These are phyloP conservation scores for Thermoascus crustaceus DNA, from an alignment of 2,329 filamentous ascomycete species.

Conservation along the genomic window DNA sequence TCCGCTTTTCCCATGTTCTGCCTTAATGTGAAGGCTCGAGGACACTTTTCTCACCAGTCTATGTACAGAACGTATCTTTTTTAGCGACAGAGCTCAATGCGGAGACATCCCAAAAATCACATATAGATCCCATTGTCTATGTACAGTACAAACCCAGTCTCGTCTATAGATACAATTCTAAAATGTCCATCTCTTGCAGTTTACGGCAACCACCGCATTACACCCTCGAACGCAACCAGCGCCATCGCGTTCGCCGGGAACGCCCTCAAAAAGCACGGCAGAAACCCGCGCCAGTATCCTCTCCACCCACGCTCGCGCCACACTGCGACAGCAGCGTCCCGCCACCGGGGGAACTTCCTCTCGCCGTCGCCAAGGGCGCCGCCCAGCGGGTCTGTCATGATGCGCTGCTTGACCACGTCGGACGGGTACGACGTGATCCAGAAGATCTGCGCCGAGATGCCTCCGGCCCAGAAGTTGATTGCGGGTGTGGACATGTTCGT, in stretches of 20 bases:
- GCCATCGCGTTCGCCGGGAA: slow-evolving; percentile 96
- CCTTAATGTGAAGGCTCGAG: no score
- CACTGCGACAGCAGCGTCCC: slow-evolving; percentile 67
- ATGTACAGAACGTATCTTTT: background rate
- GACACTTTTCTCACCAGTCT: no score
- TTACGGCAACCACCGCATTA: slow-evolving; percentile 57
- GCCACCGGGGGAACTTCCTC: slow-evolving; percentile 66
- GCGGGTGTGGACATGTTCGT: slow-evolving; percentile 67
- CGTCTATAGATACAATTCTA: background rate
- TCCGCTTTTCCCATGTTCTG: no score
- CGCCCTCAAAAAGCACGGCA: slow-evolving; percentile 86
- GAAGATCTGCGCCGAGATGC: slow-evolving; percentile 85
- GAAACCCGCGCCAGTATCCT: slow-evolving; percentile 88
- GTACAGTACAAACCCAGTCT: background rate
- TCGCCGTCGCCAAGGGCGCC: slow-evolving; percentile 59
- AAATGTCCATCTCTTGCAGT: no score
- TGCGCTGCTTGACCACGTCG: slow-evolving; percentile 89
- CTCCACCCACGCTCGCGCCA: slow-evolving; percentile 66
- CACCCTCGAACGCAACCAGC: slow-evolving; percentile 83
- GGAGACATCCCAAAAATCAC: no score
- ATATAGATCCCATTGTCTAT: background rate
- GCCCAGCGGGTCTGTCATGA: slow-evolving; percentile 91
- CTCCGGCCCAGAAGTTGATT: slow-evolving; percentile 96
- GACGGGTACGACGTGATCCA: slow-evolving; percentile 89
- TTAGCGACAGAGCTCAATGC: background rate